Conservation (phyloP, 345 rosid species). For the Carallia pectinifolia region DNA sequence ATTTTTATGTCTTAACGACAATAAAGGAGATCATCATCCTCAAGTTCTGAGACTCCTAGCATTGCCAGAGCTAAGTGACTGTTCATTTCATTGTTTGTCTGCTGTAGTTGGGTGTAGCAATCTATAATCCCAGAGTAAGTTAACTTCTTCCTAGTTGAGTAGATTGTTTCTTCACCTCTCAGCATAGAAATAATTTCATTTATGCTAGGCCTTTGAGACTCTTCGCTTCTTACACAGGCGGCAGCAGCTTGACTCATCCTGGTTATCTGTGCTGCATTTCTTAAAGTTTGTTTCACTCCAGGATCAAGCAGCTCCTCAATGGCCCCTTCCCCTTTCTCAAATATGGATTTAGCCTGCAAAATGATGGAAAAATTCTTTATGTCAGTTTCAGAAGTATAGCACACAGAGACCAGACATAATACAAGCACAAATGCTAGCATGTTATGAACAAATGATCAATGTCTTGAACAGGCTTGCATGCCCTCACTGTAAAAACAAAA, state of each 20-base stretch:
- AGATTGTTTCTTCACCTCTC: constrained; percentile 49
- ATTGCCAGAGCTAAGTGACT: constrained; percentile 85
- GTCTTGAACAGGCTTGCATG: too few species aligned
- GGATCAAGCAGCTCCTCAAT: constrained; percentile 75
- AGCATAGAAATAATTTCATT: constrained; percentile 52
- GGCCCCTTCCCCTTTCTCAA: constrained; percentile 61
- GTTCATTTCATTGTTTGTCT: constrained; percentile 70
- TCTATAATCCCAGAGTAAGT: constrained; percentile 60
- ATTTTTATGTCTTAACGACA: constrained; percentile 41
- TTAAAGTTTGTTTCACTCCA: constrained; percentile 33
- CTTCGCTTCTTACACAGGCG: constrained; percentile 65
- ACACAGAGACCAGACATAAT: background rate
- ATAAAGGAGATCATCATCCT: constrained; percentile 55
- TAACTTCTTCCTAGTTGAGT: constrained; percentile 40
- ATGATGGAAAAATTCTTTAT: constrained; percentile 41
- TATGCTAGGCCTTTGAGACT: constrained; percentile 67
- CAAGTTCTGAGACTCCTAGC: constrained; percentile 77
- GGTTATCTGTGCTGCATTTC: constrained; percentile 42
- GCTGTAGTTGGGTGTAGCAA: constrained; percentile 56
- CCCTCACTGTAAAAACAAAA: too few species aligned
- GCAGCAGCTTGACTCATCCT: constrained; percentile 76
- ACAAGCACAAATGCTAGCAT: background rate
- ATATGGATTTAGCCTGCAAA: constrained; percentile 71
- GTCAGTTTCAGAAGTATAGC: background rate
- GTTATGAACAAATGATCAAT: background rate